Conservation (phyloP, 108 stramenopile species). For the Thalassiosira profunda region DNA sequence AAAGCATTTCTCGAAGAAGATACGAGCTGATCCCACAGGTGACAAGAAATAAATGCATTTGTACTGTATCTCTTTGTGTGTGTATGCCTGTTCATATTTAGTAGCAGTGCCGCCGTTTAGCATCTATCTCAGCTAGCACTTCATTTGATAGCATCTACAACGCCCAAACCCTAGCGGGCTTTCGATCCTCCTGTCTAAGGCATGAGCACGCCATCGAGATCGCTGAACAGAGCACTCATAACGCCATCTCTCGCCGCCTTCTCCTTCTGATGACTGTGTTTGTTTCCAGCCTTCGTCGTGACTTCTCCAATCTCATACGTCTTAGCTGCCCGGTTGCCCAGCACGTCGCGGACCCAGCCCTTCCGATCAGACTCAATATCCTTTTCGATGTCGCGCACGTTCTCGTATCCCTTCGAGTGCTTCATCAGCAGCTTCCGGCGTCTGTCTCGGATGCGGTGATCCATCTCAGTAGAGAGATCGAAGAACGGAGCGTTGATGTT, state of each 20-base stretch:
- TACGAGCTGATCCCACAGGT: conserved; percentile 20
- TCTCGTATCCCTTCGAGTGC: conserved; percentile 32
- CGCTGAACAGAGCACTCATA: conserved; percentile 17
- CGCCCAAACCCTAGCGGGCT: too few species aligned
- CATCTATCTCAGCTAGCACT: too few species aligned
- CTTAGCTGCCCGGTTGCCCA: conserved; percentile 18
- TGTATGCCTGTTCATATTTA: too few species aligned
- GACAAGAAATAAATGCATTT: too few species aligned
- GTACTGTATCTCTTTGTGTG: too few species aligned
- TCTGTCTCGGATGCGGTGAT: conserved; percentile 19
- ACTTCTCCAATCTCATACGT: conserved; percentile 30
- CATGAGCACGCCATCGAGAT: conserved; percentile 21
- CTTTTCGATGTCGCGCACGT: conserved; percentile 18
- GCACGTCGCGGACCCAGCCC: conserved; percentile 20
- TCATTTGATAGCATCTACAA: too few species aligned
- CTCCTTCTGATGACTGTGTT: conserved; percentile 7
- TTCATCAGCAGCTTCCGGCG: conserved; percentile 27
- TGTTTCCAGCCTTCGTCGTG: conserved; percentile 17
- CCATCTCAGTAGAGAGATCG: conserved; percentile 19
- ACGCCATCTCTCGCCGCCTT: conserved; percentile 8
- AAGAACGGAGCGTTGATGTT: conserved; percentile 45
- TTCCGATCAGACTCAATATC: conserved; percentile 31
- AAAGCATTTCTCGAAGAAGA: conserved; percentile 34
- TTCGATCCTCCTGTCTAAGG: too few species aligned
- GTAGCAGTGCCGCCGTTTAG: too few species aligned